Conservation (phyloP, 2,329 filamentous ascomycete species). For the Phoma sp. region DNA sequence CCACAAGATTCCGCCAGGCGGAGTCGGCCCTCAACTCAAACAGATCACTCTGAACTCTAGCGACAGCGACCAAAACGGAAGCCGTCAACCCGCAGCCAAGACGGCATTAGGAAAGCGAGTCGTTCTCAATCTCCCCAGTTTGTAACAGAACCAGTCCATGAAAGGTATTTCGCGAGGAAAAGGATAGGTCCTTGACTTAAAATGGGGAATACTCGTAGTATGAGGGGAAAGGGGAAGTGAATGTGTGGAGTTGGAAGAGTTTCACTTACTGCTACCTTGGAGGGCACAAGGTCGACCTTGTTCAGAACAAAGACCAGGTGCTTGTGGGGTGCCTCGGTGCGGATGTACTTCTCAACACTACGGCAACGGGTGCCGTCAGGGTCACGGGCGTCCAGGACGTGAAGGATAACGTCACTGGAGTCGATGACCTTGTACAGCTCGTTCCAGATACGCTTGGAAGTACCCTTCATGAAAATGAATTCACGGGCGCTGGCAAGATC, state of each 20-base stretch:
- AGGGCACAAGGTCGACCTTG: slow-evolving; percentile 92
- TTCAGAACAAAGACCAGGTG: slow-evolving; percentile 89
- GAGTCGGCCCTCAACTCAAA: slow-evolving; percentile 96
- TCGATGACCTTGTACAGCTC: slow-evolving; percentile 96
- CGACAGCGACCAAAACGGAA: slow-evolving; percentile 89
- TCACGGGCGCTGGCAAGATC: slow-evolving; percentile 55
- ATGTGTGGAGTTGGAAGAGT: slow-evolving; percentile 9
- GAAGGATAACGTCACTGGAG: slow-evolving; percentile 94
- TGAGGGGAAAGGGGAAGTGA: slow-evolving; percentile 27
- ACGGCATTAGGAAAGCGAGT: slow-evolving; percentile 69
- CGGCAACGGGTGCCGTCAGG: slow-evolving; percentile 78
- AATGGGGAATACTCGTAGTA: slow-evolving; percentile 66
- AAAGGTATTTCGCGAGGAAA: slow-evolving; percentile 50
- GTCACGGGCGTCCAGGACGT: slow-evolving; percentile 40
- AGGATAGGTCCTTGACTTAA: slow-evolving; percentile 90
- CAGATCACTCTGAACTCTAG: slow-evolving; percentile 79
- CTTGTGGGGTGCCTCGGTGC: slow-evolving; percentile 93
- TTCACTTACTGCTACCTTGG: slow-evolving; percentile 87
- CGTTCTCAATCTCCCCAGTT: slow-evolving; percentile 92
- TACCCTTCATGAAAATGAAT: slow-evolving; percentile 91
- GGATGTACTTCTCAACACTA: slow-evolving; percentile 90
- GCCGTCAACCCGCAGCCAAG: slow-evolving; percentile 71
- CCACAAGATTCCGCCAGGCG: slow-evolving; percentile 66
- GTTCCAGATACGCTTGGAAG: slow-evolving; percentile 84
- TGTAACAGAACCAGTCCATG: slow-evolving; percentile 96